Conservation (phyloP, 2,329 filamentous ascomycete species). For the Aspergillus pseudoterreus region DNA sequence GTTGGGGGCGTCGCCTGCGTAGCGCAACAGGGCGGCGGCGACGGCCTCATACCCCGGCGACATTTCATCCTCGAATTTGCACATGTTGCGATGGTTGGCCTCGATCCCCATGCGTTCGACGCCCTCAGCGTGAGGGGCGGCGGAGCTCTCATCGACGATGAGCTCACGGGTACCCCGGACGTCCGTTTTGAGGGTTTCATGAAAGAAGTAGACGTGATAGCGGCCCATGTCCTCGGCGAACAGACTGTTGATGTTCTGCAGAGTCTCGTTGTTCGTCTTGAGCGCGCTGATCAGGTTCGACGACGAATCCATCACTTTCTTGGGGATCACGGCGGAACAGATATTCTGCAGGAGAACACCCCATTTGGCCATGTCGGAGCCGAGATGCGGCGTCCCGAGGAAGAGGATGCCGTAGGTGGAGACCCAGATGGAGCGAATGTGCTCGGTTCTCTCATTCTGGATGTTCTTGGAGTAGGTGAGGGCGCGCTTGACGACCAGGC, state of each 20-base stretch:
- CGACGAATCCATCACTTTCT: conserved; percentile 64
- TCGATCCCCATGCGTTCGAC: conserved; percentile 73
- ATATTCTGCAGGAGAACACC: conserved; percentile 65
- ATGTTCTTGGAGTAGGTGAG: conserved; percentile 65
- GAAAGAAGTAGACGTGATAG: conserved; percentile 72
- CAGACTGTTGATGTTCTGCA: conserved; percentile 69
- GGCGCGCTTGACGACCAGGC: conserved; percentile 67
- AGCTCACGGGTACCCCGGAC: conserved; percentile 60
- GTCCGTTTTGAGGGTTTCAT: conserved; percentile 70
- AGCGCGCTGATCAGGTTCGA: conserved; percentile 65
- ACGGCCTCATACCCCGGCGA: conserved; percentile 63
- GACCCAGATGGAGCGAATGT: conserved; percentile 65
- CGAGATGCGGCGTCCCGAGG: conserved; percentile 71
- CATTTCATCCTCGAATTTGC: conserved; percentile 63
- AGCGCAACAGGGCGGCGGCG: conserved; percentile 45
- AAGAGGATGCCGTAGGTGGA: conserved; percentile 76
- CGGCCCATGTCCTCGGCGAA: conserved; percentile 69
- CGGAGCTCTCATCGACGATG: conserved; percentile 68
- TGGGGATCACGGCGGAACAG: conserved; percentile 62
- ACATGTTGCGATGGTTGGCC: conserved; percentile 67
- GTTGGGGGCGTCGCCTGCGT: conserved; percentile 50
- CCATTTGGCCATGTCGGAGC: conserved; percentile 66
- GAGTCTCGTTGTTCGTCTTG: conserved; percentile 68
- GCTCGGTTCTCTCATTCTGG: conserved; percentile 56
- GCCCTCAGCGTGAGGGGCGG: conserved; percentile 65